phyloP scores from a whole-genome alignment of 139 green algal species.

The Monoraphidium neglectum region DNA sequence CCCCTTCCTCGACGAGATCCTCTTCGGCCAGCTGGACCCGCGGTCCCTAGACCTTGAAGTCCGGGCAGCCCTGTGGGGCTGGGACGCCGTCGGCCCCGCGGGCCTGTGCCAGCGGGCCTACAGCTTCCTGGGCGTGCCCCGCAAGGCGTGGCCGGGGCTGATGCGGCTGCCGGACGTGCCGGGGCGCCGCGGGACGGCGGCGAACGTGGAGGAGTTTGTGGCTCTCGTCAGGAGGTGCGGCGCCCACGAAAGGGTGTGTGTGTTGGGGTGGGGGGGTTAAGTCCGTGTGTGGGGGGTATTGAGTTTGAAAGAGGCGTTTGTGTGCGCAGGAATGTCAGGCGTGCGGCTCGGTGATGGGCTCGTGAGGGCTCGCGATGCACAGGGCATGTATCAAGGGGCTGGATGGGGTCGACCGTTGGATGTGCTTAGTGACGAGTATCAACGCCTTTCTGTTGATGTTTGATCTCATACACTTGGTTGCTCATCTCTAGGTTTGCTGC shows the following conservation, averaged over 20 bases:
- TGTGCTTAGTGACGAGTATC: not conserved
- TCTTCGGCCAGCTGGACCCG: not conserved
- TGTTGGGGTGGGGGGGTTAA: not conserved
- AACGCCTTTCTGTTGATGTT: not conserved
- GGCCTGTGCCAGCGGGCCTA: conserved; percentile 35
- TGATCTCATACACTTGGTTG: too few relatives aligned
- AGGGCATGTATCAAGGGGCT: too few relatives aligned
- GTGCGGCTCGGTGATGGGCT: not conserved
- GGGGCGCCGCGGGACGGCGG: conserved; percentile 9
- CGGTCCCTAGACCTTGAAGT: conserved; percentile 8
- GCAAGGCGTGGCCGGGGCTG: conserved; percentile 32
- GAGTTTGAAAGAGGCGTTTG: not conserved
- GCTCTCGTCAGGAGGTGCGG: conserved; percentile 44
- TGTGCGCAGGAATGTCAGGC: not conserved
- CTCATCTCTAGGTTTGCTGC: conserved; percentile 27
- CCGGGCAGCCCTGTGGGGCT: conserved; percentile 67
- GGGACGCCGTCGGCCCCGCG: conserved; percentile 50
- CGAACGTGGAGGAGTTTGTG: conserved; percentile 37
- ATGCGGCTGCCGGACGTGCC: conserved; percentile 43
- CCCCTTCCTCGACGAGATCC: not conserved
- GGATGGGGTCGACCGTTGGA: too few relatives aligned
- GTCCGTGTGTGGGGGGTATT: not conserved
- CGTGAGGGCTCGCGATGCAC: too few relatives aligned
- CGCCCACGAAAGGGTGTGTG: not conserved
- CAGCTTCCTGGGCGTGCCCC: conserved; percentile 25